phyloP scores from a whole-genome alignment of 2,329 filamentous ascomycete species.

The Pseudogymnoascus sp. region DNA sequence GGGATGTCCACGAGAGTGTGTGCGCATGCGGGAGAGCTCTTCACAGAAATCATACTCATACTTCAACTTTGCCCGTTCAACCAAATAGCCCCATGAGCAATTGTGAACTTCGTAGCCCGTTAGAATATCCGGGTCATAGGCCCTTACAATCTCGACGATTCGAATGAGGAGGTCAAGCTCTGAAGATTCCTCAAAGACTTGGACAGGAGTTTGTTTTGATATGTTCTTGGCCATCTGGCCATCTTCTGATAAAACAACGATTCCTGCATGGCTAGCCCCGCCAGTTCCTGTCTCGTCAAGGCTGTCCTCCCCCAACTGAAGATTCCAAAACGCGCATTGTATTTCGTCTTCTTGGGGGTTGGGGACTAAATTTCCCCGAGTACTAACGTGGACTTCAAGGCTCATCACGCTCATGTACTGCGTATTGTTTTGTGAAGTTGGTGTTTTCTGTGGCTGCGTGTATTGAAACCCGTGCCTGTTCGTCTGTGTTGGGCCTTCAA shows the following conservation, averaged over 20 bases:
- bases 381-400: slow-evolving; percentile 86
- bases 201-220: slow-evolving; percentile 50
- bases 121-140: slow-evolving; percentile 81
- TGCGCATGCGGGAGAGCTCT: slow-evolving; percentile 83
- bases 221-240: slow-evolving; percentile 53
- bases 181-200: slow-evolving; percentile 65
- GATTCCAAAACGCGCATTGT: slow-evolving; percentile 80
- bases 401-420: slow-evolving; percentile 98
- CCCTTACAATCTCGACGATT: slow-evolving; percentile 80
- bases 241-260: slow-evolving; percentile 63
- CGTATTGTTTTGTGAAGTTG: slow-evolving; percentile 71
- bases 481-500: slow-evolving; percentile 78
- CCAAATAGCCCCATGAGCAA: slow-evolving; percentile 89
- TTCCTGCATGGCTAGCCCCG: slow-evolving; percentile 52
- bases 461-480: slow-evolving; percentile 80
- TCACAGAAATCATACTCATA: slow-evolving; percentile 89
- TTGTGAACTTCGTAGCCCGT: slow-evolving; percentile 94
- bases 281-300: slow-evolving; percentile 29
- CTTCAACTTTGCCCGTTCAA: slow-evolving; percentile 76
- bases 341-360: slow-evolving; percentile 89
- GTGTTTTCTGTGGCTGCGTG: slow-evolving; percentile 66
- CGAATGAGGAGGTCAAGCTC: slow-evolving; percentile 79
- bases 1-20: slow-evolving; percentile 59
- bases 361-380: slow-evolving; percentile 68
- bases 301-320: slow-evolving; percentile 66